Conservation (phyloP, 352 stramenopile genomes). For the Pythium brassicae region DNA sequence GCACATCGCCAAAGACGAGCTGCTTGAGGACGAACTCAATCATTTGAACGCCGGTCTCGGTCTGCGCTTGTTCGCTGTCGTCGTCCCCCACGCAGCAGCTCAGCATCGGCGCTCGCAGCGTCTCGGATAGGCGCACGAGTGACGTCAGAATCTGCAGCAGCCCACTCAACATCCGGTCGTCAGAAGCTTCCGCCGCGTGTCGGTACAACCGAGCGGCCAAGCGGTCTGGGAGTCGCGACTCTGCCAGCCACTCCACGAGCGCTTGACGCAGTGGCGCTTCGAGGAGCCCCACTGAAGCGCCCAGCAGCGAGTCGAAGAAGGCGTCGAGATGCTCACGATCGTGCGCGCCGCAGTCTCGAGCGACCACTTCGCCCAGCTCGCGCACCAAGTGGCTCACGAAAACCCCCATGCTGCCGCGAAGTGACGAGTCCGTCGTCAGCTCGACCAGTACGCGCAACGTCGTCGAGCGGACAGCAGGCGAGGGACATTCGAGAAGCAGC, state of each 20-base stretch:
- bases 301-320: conserved; percentile 7
- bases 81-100: neutral
- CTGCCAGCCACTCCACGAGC: conserved; percentile 6
- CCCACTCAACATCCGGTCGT: conserved; percentile 5
- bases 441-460: neutral
- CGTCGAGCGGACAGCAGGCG: neutral
- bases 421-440: neutral
- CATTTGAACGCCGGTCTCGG: neutral
- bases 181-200: neutral
- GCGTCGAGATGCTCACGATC: conserved; percentile 5
- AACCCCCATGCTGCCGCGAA: conserved; percentile 1
- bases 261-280: neutral
- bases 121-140: conserved; percentile 7
- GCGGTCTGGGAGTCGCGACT: neutral
- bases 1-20: conserved; percentile 9
- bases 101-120: conserved; percentile 1
- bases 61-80: neutral
- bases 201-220: neutral
- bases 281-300: neutral
- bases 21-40: conserved; percentile 15
- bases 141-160: conserved; percentile 4
- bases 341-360: neutral
- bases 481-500: conserved; percentile 7
- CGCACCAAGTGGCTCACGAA: conserved; percentile 24
- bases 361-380: conserved; percentile 17